phyloP scores from a whole-genome alignment of 2,329 filamentous ascomycete species.

The Penicillium crustosum region DNA sequence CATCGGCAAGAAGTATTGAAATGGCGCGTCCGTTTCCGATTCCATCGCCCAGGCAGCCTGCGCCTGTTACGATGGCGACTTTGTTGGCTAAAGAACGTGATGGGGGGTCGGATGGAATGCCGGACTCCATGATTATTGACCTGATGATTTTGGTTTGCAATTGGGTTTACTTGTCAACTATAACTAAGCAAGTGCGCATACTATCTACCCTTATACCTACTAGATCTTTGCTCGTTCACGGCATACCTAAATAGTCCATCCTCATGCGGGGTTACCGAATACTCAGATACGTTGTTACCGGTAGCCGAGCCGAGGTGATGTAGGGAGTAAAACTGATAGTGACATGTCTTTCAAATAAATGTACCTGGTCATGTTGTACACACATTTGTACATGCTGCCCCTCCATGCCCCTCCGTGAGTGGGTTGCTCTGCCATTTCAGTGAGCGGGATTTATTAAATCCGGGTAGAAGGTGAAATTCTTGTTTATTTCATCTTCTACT shows the following conservation, averaged over 20 bases:
- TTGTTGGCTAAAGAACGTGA: slow-evolving; percentile 21
- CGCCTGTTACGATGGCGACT: slow-evolving; percentile 56
- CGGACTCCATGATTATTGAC: slow-evolving; percentile 17
- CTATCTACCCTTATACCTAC: background rate
- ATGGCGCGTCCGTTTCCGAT: slow-evolving; percentile 62
- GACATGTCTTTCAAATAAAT: background rate
- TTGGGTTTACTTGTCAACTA: background rate
- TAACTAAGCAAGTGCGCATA: background rate
- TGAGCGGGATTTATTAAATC: background rate
- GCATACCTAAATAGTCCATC: background rate
- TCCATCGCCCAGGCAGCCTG: slow-evolving; percentile 56
- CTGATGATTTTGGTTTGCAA: background rate
- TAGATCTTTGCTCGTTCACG: background rate
- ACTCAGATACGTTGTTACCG: background rate
- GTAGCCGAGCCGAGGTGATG: slow-evolving; percentile 21
- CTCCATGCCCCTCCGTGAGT: background rate
- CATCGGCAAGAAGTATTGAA: slow-evolving; percentile 59
- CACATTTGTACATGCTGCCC: background rate
- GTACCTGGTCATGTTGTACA: background rate
- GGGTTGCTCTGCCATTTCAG: background rate
- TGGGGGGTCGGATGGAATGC: slow-evolving; percentile 21
- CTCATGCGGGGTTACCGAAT: slow-evolving; percentile 7
- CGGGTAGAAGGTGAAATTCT: background rate
- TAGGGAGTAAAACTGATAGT: background rate
- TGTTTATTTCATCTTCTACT: too few species aligned